Conservation (phyloP, 345 rosid genomes). For the Citrus glauca region DNA sequence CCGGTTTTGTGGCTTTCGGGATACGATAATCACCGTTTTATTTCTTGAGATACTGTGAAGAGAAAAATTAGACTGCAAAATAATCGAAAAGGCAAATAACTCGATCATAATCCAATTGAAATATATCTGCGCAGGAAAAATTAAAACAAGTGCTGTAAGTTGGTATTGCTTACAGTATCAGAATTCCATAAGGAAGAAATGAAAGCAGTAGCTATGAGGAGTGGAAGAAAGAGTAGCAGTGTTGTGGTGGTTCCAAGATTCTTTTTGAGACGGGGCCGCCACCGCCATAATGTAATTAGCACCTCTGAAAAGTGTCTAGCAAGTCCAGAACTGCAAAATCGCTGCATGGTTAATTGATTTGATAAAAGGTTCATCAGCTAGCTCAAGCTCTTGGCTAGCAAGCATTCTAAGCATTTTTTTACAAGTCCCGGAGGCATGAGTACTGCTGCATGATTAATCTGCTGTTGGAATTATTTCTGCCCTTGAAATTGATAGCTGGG, state of each 20-base stretch:
- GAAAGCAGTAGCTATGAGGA: slow-evolving; percentile 23
- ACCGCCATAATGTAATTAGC: slow-evolving; percentile 14
- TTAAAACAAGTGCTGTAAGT: not conserved
- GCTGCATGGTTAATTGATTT: not conserved
- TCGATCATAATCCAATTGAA: too few species aligned
- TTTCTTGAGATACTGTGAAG: not conserved
- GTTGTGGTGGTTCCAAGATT: slow-evolving; percentile 15
- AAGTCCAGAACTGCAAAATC: slow-evolving; percentile 3
- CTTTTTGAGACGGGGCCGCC: slow-evolving; percentile 12
- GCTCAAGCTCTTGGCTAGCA: not conserved
- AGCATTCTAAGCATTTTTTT: too few species aligned
- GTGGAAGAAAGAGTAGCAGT: slow-evolving; percentile 19
- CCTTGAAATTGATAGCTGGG: too few species aligned
- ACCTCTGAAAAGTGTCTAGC: slow-evolving; percentile 7
- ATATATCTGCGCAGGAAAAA: too few species aligned
- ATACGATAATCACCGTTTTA: not conserved
- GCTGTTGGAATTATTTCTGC: too few species aligned
- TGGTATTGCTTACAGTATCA: slow-evolving; percentile 25
- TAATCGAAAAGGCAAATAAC: not conserved
- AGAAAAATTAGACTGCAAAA: slow-evolving; percentile 20
- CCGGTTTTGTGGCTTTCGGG: slow-evolving; percentile 6
- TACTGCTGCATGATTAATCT: too few species aligned
- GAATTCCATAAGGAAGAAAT: slow-evolving; percentile 17
- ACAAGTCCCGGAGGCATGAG: not conserved
- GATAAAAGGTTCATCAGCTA: not conserved